phyloP scores from a whole-genome alignment of 495 filamentous ascomycete species.

The Physcia stellaris region DNA sequence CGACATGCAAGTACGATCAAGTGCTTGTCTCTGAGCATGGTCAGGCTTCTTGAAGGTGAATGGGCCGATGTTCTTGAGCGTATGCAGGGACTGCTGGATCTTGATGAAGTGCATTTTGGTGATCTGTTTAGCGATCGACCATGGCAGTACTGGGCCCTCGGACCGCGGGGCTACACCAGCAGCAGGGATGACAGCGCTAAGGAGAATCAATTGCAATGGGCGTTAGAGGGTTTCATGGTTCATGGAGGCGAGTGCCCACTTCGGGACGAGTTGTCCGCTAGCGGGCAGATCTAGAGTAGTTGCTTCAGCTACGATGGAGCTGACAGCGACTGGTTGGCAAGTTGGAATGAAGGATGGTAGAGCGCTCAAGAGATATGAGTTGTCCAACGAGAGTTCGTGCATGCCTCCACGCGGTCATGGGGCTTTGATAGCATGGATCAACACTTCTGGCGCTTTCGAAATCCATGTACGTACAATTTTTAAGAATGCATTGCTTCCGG shows the following conservation, averaged over 20 bases:
- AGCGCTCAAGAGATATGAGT: too few species aligned
- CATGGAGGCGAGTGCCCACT: slow-evolving; percentile 1
- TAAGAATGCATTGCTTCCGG: too few species aligned
- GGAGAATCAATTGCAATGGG: background rate
- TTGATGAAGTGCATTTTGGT: background rate
- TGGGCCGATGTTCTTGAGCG: slow-evolving; percentile 4
- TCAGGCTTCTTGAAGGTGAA: background rate
- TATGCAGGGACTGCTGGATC: slow-evolving; percentile 1
- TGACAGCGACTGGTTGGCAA: too few species aligned
- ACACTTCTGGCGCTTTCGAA: too few species aligned
- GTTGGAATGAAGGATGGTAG: too few species aligned
- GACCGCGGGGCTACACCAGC: background rate
- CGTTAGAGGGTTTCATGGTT: background rate
- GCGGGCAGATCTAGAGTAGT: too few species aligned
- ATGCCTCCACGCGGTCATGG: too few species aligned
- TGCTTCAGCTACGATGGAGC: too few species aligned
- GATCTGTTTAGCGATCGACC: background rate
- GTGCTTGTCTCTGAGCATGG: background rate
- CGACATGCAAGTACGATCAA: slow-evolving; percentile 2
- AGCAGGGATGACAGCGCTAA: background rate
- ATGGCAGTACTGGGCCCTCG: background rate
- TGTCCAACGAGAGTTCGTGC: too few species aligned
- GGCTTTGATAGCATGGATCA: too few species aligned
- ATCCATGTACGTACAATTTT: too few species aligned
- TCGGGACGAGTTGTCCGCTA: too few species aligned